These are phyloP conservation scores for Aspergillus aculeatinus DNA, from an alignment of 2,329 filamentous ascomycete species.

Conservation along the genomic window DNA sequence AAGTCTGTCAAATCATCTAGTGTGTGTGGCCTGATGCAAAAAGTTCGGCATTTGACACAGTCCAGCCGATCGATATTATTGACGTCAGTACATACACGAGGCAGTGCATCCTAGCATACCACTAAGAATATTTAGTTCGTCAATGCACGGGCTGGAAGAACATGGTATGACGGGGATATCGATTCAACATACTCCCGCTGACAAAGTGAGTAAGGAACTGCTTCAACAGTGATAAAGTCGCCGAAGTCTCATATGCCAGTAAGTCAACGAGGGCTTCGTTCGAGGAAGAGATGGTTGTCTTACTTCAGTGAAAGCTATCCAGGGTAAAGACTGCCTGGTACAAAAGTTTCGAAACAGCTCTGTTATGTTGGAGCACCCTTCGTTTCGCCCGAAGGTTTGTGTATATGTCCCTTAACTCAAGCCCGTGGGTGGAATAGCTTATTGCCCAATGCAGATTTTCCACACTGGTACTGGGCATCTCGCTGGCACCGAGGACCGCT, in stretches of 20 bases:
- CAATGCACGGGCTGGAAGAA: conserved; percentile 65
- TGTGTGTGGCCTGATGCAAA: not conserved
- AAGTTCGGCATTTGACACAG: conserved; percentile 38
- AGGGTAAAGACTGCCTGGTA: conserved; percentile 85
- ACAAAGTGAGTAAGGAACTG: conserved; percentile 60
- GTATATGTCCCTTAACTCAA: not conserved
- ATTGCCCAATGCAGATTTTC: conserved; percentile 52
- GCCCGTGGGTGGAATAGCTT: not conserved
- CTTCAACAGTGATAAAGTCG: conserved; percentile 79
- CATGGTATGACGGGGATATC: conserved; percentile 53
- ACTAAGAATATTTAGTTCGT: conserved; percentile 61
- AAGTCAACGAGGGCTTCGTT: conserved; percentile 37
- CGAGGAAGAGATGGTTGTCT: conserved; percentile 21
- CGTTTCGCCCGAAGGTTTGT: conserved; percentile 78
- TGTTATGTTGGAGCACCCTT: conserved; percentile 82
- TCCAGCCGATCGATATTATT: conserved; percentile 69
- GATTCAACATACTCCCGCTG: not conserved
- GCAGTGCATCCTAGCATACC: not conserved
- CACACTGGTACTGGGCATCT: conserved; percentile 51
- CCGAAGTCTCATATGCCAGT: conserved; percentile 95
- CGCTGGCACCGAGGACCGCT: conserved; percentile 70
- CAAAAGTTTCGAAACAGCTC: conserved; percentile 97
- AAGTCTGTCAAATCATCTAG: conserved; percentile 36
- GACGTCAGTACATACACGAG: conserved; percentile 52
- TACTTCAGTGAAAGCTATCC: conserved; percentile 63